Base-by-base conservation (phyloP, 352 stramenopile genomes). In the Pythium oligandrum region DNA sequence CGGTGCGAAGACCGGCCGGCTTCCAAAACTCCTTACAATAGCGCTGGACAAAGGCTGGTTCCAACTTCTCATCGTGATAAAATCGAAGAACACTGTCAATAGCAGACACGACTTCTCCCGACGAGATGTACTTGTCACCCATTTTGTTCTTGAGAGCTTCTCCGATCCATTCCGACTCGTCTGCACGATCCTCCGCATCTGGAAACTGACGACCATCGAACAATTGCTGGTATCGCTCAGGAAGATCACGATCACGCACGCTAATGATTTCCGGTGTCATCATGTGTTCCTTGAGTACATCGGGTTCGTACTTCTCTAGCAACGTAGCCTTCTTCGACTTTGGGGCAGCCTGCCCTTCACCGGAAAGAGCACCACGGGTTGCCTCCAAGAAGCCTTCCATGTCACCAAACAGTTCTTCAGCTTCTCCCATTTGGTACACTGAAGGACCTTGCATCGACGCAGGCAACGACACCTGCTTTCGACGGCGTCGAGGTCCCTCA, bases 1-100 rank as follows among this genome's bases (percentile, higher is more conserved):
- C 75, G 0, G 75, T 83, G 61, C 86, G 81, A 6, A 94, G 61
- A 0, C 86, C 86, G n/a, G 82, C 82, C 26, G 85, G 67, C 73
- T 94, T 93, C 83, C 84, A 96, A 48, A 89, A 96, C 40, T 96
- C 86, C 61, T 96, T 96, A 66, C 71, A 93, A 63, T 96, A 96
- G n/a, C 83, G 76, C 61, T 94, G 84, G 5, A 96, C 86, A 60
- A 93, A 96, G 7, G 84, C 71, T 4, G 86, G 86, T 55, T 96
- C 86, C 2, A 96, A 63, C 40, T 94, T 93, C 45, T 96, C 86
- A 32, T 94, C 83, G 51, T 96, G 86, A 38, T 96, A 96, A 42
- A 94, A 96, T 7, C 83, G 80, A 47, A 96, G 61, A 3, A 96
- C 84, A 10, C 71, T 93, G 53, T 96, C 86, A 54, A 96, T 94